These are phyloP conservation scores for Parachaetomium inaequale DNA, from an alignment of 495 filamentous ascomycete species.

Conservation along the genomic window DNA sequence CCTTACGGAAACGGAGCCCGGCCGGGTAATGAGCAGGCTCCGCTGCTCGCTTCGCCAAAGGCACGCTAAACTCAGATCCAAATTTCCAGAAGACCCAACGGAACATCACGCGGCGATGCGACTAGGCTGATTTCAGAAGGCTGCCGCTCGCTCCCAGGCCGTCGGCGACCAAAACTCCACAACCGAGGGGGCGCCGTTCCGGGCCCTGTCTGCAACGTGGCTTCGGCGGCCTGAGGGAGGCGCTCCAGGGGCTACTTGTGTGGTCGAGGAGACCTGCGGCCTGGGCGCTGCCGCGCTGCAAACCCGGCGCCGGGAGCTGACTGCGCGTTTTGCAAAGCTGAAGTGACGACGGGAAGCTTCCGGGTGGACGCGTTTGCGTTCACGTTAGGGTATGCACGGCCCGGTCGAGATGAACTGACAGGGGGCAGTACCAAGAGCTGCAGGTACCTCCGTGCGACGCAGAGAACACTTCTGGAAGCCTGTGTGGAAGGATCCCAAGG, in stretches of 20 bases:
- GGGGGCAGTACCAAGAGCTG: not conserved
- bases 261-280: not conserved
- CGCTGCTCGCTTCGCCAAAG: slow-evolving; percentile 16
- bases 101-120: slow-evolving; percentile 19
- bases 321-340: not conserved
- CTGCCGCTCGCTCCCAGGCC: slow-evolving; percentile 7
- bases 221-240: not conserved
- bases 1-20: slow-evolving; percentile 15
- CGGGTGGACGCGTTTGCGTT: not conserved
- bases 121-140: slow-evolving; percentile 17
- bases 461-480: slow-evolving; percentile 24
- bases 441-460: slow-evolving; percentile 4
- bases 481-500: slow-evolving; percentile 9
- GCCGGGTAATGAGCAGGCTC: slow-evolving; percentile 10
- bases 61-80: slow-evolving; percentile 18
- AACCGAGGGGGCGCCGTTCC: not conserved
- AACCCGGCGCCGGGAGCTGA: not conserved
- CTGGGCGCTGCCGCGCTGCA: not conserved
- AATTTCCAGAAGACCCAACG: slow-evolving; percentile 25
- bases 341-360: not conserved
- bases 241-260: not conserved
- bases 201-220: not conserved
- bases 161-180: slow-evolving; percentile 13
- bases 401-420: slow-evolving; percentile 9
- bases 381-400: slow-evolving; percentile 3